Evolutionary conservation across 2,329 filamentous ascomycete species (phyloP).

Genomic region (Lasiodiplodia sp.): DNA sequence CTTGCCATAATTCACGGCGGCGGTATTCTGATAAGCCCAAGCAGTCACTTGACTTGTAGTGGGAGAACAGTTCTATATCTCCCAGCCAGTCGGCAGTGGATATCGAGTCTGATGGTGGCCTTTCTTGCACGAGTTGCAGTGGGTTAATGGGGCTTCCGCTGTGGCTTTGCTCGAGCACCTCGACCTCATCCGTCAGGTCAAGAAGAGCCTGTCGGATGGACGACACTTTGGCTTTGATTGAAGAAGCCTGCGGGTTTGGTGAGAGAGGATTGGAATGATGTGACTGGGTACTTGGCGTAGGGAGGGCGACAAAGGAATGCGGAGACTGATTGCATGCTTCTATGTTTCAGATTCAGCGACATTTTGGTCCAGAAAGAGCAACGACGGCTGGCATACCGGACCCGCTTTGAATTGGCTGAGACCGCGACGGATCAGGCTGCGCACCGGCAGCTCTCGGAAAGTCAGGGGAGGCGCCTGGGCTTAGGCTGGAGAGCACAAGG

Average conservation of each 20-base stretch:
- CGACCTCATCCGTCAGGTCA: slow-evolving; percentile 3
- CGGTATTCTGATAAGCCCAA: not conserved
- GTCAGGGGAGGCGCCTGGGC: not conserved
- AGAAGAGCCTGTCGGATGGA: slow-evolving; percentile 14
- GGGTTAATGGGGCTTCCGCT: not conserved
- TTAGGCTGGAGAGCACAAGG: not conserved
- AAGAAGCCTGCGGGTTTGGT: not conserved
- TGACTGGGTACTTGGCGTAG: not conserved
- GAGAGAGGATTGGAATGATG: not conserved
- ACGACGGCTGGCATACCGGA: not conserved
- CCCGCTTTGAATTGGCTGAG: not conserved
- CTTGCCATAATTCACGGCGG: not conserved
- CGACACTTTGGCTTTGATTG: slow-evolving; percentile 13
- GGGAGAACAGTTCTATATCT: not conserved
- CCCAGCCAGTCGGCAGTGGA: slow-evolving; percentile 11
- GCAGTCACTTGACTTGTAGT: slow-evolving; percentile 2
- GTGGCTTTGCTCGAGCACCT: slow-evolving; percentile 2
- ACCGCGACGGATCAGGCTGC: not conserved
- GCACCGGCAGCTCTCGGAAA: not conserved
- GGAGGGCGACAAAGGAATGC: not conserved
- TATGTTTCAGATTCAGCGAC: not conserved
- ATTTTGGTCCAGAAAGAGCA: too few species aligned
- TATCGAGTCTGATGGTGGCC: not conserved
- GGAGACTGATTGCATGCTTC: not conserved
- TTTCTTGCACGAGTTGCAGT: not conserved